Evolutionary conservation across 257 asterid species (phyloP), one percentile per base, ranked within the genome.

Genomic region (Solanum sitiens): DNA sequence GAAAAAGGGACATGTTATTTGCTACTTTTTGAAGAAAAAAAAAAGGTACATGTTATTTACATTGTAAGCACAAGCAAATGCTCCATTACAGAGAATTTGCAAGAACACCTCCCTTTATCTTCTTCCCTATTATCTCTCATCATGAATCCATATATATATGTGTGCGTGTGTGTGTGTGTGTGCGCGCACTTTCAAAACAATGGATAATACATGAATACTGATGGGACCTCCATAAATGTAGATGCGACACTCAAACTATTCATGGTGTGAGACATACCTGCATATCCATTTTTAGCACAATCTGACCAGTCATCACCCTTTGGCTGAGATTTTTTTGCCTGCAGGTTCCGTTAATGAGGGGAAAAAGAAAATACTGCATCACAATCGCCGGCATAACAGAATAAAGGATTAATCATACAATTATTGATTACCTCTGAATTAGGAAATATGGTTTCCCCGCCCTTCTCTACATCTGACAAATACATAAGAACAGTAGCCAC

Each of bases 401-500:
- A 70, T 67, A 72, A 74, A 72, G 14, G 32, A 80, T 70, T 63
- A 37, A 85, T 37, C 33, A 59, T 27, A 32, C 85, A 61, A 13
- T 10, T 6, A 14, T 61, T 4, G 39, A 87, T 77, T 86, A 93
- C 99, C 91, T 91, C 95, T 4, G 99, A 93, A 87, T 87, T 12
- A 44, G 99, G 99, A 83, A 97, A 97, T 83, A 97, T 89, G 2
- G 99, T 97, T 92, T 97, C 99, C 72, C 99, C 99, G 0, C 98
- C 99, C 90, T 91, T 91, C 82, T 77, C 93, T 67, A 96, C 95
- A 37, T 95, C 84, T 2, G 98, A 94, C 80, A 95, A 92, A 89
- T 97, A 96, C 99, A 95, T 94, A 77, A 97, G 98, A 86, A 97
- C 99, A 4, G 99, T 96, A 74, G 99, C 98, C 86, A 97, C 89